Conservation (phyloP, 352 stramenopile species). For the Globisporangium irregulare region DNA sequence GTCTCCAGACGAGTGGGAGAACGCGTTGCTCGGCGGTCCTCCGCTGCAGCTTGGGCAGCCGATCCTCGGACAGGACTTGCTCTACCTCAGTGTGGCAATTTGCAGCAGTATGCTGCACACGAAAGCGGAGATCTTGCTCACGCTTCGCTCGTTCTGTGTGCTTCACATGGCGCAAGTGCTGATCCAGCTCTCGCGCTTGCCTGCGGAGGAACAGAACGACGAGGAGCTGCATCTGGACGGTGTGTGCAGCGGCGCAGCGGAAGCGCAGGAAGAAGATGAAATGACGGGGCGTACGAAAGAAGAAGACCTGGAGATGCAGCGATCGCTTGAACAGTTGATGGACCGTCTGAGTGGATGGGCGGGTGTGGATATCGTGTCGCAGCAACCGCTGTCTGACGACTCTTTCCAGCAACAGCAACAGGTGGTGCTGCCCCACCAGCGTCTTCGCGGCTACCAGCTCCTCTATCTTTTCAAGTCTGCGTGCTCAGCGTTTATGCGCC, state of each 20-base stretch:
- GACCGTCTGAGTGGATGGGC: conserved; percentile 36
- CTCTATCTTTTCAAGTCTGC: conserved; percentile 75
- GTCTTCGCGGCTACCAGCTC: conserved; percentile 50
- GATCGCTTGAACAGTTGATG: conserved; percentile 54
- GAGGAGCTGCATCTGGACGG: conserved; percentile 21
- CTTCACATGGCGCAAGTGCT: conserved; percentile 80
- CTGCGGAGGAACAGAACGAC: conserved; percentile 57
- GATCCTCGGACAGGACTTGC: conserved; percentile 71
- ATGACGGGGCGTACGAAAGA: conserved; percentile 25
- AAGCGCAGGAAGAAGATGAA: conserved; percentile 10
- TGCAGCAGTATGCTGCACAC: conserved; percentile 76
- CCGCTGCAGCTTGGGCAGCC: conserved; percentile 56
- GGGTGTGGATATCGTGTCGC: conserved; percentile 33
- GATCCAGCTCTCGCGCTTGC: conserved; percentile 53
- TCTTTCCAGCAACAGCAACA: conserved; percentile 4
- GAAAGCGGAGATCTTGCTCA: conserved; percentile 78
- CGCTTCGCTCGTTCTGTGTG: conserved; percentile 72
- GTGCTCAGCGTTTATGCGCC: conserved; percentile 67
- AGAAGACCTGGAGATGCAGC: conserved; percentile 36
- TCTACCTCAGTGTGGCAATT: conserved; percentile 69
- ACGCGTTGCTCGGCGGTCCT: conserved; percentile 38
- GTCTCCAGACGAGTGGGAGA: conserved; percentile 44
- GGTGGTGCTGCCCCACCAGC: conserved; percentile 21
- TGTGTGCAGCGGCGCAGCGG: conserved; percentile 9
- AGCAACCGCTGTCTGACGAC: conserved; percentile 12